Conservation (phyloP, 768 basidiomycete species). For the Trametes punicea region DNA sequence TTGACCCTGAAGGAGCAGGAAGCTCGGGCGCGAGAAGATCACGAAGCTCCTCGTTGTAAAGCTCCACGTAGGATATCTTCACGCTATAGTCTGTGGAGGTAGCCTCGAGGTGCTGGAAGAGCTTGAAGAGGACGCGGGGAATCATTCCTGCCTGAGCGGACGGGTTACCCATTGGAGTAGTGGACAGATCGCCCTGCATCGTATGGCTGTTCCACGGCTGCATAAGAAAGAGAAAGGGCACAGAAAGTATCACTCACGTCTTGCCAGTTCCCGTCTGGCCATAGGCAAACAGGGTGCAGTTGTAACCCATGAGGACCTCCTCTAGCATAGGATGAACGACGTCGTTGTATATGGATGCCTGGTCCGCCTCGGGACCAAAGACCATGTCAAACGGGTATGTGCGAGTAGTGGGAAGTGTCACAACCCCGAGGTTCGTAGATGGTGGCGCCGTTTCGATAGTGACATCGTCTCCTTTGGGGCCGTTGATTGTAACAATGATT, state of each 20-base stretch:
- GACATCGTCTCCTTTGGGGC: conserved; percentile 71
- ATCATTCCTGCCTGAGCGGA: conserved; percentile 93
- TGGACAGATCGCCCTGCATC: conserved; percentile 92
- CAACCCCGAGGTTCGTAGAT: conserved; percentile 65
- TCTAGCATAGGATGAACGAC: conserved; percentile 91
- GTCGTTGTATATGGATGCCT: conserved; percentile 89
- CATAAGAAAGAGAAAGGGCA: not conserved
- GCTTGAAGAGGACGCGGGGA: conserved; percentile 85
- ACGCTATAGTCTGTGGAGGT: conserved; percentile 82
- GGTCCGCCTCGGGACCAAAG: conserved; percentile 96
- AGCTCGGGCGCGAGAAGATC: conserved; percentile 87
- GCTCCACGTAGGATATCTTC: conserved; percentile 89
- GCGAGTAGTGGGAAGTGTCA: conserved; percentile 69
- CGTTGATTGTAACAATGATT: conserved; percentile 76
- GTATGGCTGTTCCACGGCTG: conserved; percentile 57
- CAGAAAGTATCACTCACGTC: conserved; percentile 58
- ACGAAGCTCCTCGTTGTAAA: conserved; percentile 98
- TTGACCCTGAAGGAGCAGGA: conserved; percentile 57
- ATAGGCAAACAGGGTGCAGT: conserved; percentile 96
- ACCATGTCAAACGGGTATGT: conserved; percentile 95
- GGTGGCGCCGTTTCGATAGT: conserved; percentile 78
- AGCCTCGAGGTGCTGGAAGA: conserved; percentile 85
- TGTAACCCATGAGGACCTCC: conserved; percentile 94
- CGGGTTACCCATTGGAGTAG: conserved; percentile 83
- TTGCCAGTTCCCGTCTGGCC: conserved; percentile 99